Evolutionary conservation across 352 stramenopile species (phyloP).

Genomic region (Aphanomyces invadans): DNA sequence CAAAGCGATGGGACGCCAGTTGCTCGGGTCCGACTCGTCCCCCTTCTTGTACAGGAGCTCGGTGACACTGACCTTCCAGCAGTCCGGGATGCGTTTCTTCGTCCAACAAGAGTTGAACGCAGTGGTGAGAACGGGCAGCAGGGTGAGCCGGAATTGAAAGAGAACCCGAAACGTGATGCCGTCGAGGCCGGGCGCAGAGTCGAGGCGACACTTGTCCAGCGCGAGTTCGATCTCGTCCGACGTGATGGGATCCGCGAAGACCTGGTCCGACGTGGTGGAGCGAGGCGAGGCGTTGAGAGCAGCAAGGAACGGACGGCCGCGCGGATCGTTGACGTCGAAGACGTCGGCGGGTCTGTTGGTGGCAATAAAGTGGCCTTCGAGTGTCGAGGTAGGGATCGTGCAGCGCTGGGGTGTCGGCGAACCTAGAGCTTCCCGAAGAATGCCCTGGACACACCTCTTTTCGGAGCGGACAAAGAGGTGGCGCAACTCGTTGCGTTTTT

Average conservation of each 20-base stretch:
- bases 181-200: conserved; percentile 25
- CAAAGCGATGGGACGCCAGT: conserved; percentile 33
- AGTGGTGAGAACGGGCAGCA: conserved; percentile 23
- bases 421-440: neutral
- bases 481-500: neutral
- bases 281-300: neutral
- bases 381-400: neutral
- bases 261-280: neutral
- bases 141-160: conserved; percentile 15
- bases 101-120: conserved; percentile 26
- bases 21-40: neutral
- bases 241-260: conserved; percentile 2
- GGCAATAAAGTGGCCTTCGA: neutral
- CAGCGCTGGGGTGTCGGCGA: neutral
- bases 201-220: neutral
- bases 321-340: neutral
- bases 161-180: conserved; percentile 28
- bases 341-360: neutral
- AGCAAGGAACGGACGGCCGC: neutral
- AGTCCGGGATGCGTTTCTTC: conserved; percentile 11
- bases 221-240: conserved; percentile 29
- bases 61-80: conserved; percentile 27
- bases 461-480: neutral
- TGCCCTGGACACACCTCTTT: neutral
- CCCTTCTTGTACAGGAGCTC: conserved; percentile 32